Percentiles rank a stretch among this genome's conserved stretches.
Conservation (phyloP, 73 alveolate species). For the Effrenium voratum region DNA sequence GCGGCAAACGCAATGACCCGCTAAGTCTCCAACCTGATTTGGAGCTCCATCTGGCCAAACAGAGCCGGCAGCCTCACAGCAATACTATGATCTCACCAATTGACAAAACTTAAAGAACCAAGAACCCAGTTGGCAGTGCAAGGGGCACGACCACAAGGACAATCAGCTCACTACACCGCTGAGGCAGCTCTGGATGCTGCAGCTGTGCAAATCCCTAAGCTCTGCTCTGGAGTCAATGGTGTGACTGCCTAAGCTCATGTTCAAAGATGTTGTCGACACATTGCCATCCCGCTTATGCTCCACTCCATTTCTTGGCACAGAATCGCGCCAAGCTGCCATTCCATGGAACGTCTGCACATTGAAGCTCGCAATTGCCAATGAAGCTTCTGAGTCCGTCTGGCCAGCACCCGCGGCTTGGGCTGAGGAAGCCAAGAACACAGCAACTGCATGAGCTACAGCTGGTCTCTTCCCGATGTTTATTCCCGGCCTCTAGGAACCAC, state of each 20-base stretch:
- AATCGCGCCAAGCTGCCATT: background rate
- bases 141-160: background rate
- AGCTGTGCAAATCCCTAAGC: background rate
- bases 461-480: background rate
- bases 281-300: background rate
- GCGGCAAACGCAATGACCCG: background rate
- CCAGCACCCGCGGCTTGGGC: background rate
- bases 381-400: slow-evolving; percentile 35
- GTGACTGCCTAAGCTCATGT: background rate
- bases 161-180: too few relatives aligned
- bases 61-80: slow-evolving; percentile 6
- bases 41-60: background rate
- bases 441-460: background rate
- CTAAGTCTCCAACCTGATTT: background rate
- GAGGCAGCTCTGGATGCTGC: too few relatives aligned
- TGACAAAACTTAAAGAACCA: too few relatives aligned
- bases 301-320: background rate
- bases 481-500: slow-evolving; percentile 48
- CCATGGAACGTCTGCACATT: background rate
- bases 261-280: background rate
- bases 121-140: background rate
- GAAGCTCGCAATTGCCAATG: slow-evolving; percentile 38
- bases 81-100: background rate
- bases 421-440: background rate
- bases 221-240: background rate